Base-by-base conservation (phyloP, 1,139 yeast species). In the Yamadazyma diddensiae region DNA sequence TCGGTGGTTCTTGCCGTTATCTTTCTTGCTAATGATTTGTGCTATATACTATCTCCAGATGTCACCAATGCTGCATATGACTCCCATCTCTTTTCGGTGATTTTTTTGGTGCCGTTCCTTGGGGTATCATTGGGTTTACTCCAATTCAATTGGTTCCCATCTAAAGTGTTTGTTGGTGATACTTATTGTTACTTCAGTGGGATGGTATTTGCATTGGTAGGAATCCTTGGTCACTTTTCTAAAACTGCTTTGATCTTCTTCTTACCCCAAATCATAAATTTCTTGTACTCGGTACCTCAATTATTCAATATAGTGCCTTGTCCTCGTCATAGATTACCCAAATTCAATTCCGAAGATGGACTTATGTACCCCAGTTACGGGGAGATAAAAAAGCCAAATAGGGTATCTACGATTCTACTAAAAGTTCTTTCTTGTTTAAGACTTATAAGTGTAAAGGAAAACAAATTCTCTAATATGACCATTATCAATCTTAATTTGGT, bases 161-260 rank as follows among this genome's bases (percentile, higher is more conserved):
- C 98, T 0, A 62, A 63, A 37, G 97, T 87, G 1, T 92, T 92
- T 63, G 99, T 94, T 3, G 99, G 99, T 15, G 99, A 92, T 53
- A 92, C 98, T 0, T 94, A 84, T 63, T 92, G 99, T 59, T 92
- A 94, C 59, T 88, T 92, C 57, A 87, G 96, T 20, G 99, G 99
- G 3, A 92, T 92, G 98, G 95, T 92, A 1, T 90, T 92, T 59
- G 98, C 97, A 0, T 94, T 90, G 23, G 95, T 87, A 17, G 97
- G 97, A 3, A 94, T 92, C 26, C 72, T 87, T 39, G 97, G 97
- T 2, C 99, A 92, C 62, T 94, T 90, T 55, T 86, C 97, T 29
- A 92, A 92, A 59, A 92, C 99, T 0, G 67, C 92, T 46, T 65
- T 92, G 56, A 61, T 90, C 23, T 82, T 92, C 54, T 82, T 92